These are phyloP conservation scores for Leccinellum luteum DNA, from an alignment of 768 basidiomycete species.

Conservation along the genomic window DNA sequence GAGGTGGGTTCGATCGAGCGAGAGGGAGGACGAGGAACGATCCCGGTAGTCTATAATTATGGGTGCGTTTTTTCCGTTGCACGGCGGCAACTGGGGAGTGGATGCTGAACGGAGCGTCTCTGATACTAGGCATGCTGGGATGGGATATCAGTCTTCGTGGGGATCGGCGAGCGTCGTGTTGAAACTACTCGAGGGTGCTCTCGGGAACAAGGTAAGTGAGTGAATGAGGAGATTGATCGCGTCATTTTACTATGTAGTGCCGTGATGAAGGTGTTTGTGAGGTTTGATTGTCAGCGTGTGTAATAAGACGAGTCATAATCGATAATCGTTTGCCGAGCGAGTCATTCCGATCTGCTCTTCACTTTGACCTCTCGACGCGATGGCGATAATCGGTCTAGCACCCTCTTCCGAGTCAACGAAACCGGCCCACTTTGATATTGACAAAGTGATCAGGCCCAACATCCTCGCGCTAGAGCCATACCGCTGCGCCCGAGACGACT, in stretches of 20 bases:
- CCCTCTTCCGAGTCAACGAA: conserved; percentile 41
- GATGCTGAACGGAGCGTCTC: background rate
- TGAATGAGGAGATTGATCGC: too few relatives aligned
- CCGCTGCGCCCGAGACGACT: conserved; percentile 95
- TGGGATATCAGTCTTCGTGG: conserved; percentile 65
- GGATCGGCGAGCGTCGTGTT: conserved; percentile 54
- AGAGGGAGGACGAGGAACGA: conserved; percentile 20
- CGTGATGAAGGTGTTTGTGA: too few relatives aligned
- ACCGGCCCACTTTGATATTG: conserved; percentile 83
- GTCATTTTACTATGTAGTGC: too few relatives aligned
- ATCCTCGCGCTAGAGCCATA: conserved; percentile 91
- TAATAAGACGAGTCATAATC: background rate
- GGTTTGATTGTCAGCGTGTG: background rate
- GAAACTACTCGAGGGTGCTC: conserved; percentile 42
- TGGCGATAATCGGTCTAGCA: conserved; percentile 65
- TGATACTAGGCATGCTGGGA: conserved; percentile 57
- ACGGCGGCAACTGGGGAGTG: too few relatives aligned
- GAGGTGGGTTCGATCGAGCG: conserved; percentile 43
- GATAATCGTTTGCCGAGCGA: background rate
- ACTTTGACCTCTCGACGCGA: conserved; percentile 24
- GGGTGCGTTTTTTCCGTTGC: conserved; percentile 43
- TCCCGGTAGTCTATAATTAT: conserved; percentile 63
- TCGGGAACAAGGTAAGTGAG: conserved; percentile 22
- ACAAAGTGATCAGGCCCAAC: conserved; percentile 86
- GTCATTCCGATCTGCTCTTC: background rate